Evolutionary conservation across 129 eudicot genomes (phyloP).

Genomic region (Helianthus tuberosus): DNA sequence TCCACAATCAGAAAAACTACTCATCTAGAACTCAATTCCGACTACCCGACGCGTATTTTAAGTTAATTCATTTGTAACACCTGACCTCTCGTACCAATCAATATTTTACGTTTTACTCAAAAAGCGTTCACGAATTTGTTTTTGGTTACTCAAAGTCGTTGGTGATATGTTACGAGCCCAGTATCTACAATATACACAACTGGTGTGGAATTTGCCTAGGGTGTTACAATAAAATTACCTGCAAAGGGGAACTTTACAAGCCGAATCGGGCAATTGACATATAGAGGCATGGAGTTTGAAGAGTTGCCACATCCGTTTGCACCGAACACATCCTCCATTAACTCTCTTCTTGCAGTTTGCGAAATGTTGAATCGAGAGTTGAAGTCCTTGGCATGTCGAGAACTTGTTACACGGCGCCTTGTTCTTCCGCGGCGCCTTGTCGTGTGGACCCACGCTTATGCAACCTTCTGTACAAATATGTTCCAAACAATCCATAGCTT

Average conservation of each 20-base stretch:
- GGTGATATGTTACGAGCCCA: too few relatives aligned
- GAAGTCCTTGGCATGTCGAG: conserved; percentile 78
- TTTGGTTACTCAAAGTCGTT: too few relatives aligned
- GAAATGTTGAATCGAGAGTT: conserved; percentile 73
- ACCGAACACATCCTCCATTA: conserved; percentile 76
- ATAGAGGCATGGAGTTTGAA: conserved; percentile 80
- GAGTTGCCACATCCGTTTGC: conserved; percentile 93
- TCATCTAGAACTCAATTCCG: too few relatives aligned
- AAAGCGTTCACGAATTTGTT: too few relatives aligned
- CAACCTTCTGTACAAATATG: conserved; percentile 96
- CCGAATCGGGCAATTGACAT: conserved; percentile 65
- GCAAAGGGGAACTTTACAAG: conserved; percentile 92
- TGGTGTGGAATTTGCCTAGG: too few relatives aligned
- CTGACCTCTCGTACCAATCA: background rate
- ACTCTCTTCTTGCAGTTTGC: conserved; percentile 72
- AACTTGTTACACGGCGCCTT: conserved; percentile 74
- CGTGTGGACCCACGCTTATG: conserved; percentile 76
- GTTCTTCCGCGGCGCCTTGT: conserved; percentile 52
- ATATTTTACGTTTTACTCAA: too few relatives aligned
- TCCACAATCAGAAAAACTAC: too few relatives aligned
- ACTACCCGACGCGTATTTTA: too few relatives aligned
- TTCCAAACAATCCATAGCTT: conserved; percentile 95
- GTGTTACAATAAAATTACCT: conserved; percentile 45
- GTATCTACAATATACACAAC: too few relatives aligned
- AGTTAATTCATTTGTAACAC: too few relatives aligned